phyloP scores from a whole-genome alignment of 495 filamentous ascomycete genomes.

The Lasiosphaeris hirsuta region DNA sequence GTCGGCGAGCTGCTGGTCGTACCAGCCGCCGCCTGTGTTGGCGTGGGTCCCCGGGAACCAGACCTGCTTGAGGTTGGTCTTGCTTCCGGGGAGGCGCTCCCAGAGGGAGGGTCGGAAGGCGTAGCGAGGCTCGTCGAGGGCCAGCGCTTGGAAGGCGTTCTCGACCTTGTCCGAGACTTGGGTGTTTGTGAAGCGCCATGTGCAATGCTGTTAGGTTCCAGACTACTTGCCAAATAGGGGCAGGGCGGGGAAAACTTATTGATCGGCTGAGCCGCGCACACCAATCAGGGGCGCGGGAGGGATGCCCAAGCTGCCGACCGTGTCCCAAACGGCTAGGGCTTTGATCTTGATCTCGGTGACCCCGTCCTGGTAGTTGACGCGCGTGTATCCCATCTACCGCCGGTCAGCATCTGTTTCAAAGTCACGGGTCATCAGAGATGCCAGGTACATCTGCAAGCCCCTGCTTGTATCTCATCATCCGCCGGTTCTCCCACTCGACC shows the following conservation, averaged over 20 bases:
- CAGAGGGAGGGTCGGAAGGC: conserved; percentile 64
- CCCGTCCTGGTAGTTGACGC: not conserved
- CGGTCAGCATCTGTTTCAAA: no score
- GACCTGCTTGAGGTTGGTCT: conserved; percentile 55
- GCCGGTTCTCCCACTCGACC: conserved; percentile 25
- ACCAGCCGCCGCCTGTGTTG: conserved; percentile 56
- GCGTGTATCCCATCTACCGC: not conserved
- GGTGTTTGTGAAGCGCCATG: conserved; percentile 55
- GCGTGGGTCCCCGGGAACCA: conserved; percentile 69
- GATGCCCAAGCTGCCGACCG: conserved; percentile 34
- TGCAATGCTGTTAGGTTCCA: conserved; percentile 14
- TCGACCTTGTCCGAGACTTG: conserved; percentile 54
- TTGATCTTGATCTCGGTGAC: conserved; percentile 32
- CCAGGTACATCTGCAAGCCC: conserved; percentile 9
- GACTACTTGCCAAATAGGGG: not conserved
- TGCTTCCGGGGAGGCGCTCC: conserved; percentile 34
- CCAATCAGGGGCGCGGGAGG: conserved; percentile 34
- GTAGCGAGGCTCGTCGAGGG: conserved; percentile 63
- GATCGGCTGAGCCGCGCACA: conserved; percentile 27
- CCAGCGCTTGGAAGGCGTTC: conserved; percentile 69
- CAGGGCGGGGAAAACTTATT: conserved; percentile 12
- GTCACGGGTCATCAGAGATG: no score
- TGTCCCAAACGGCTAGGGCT: conserved; percentile 39
- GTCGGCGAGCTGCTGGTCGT: conserved; percentile 33
- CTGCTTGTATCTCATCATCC: conserved; percentile 23